Evolutionary conservation across 202 grass and related monocot species (phyloP), one percentile per base, ranked within the genome.

Genomic region (Carex sylvatica): DNA sequence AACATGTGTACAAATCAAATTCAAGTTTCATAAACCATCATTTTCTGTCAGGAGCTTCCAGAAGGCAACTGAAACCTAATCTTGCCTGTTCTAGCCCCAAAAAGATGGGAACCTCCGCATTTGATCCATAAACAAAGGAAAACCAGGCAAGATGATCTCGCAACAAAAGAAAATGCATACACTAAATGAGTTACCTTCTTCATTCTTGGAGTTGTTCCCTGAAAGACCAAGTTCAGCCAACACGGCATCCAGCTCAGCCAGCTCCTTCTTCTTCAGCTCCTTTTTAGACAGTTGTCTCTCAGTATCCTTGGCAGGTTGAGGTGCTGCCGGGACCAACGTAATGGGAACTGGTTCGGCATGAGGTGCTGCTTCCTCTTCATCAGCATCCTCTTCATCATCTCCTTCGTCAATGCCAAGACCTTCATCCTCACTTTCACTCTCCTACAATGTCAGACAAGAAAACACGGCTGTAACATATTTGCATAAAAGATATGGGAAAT

Each of bases 241-340:
- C 33, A 94, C 92, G 18, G 95, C 92, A 87, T 97, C 90, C 63
- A 97, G 88, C 86, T 97, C 95, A 31, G 90, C 95, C 12, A 97
- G 55, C 83, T 93, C 95, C 74, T 97, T 97, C 84, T 94, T 97
- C 85, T 97, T 97, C 84, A 97, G 88, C 82, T 97, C 95, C 82
- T 97, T 97, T 54, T 97, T 97, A 69, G 95, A 97, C 4, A 97
- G 79, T 46, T 97, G 95, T 63, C 92, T 91, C 83, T 97, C 95
- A 9, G 90, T 87, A 79, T 97, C 95, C 89, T 94, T 97, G 42
- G 95, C 81, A 2, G 79, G 85, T 4, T 68, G 87, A 47, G 81
- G 3, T 68, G 85, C 80, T 64, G 85, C 72, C 42, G 70, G 24
- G 79, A 52, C 80, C 65, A 82, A 84, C 88, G 79, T 91, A 4